Base-by-base conservation (phyloP, 1,284 basidiomycete genomes). In the Irpex sp. region DNA sequence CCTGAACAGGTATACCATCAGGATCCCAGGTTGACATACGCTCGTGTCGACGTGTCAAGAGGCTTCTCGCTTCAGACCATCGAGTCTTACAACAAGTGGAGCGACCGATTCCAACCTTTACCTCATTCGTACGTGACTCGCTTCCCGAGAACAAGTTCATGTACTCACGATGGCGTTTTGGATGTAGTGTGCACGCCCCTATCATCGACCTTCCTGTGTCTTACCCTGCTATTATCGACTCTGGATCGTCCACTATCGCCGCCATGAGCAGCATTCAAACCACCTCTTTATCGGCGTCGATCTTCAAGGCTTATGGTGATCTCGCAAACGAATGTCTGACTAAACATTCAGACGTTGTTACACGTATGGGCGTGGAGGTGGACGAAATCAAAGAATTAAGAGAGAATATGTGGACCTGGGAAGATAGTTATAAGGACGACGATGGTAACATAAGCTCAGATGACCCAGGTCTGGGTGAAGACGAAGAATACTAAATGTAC, bases 31-130 rank as follows among this genome's bases (percentile, higher is more conserved):
- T 38, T 63, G 18, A 60, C 72, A 20, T 87, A 84, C 74, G 79
- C 86, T 54, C 83, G 87, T 42, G 76, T 86, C 66, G 87, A 90
- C 69, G 86, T 92, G 65, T 86, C 88, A 13, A 85, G 92, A 73
- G 92, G 92, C 1, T 84, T 92, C 72, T 82, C 85, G 2, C 68
- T 77, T 20, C 69, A 80, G 10, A 80, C 83, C n/a, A 74, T 84
- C 22, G 70, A 74, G 13, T 75, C 77, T 2, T 87, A 87, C 72
- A 78, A 85, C 38, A 76, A 76, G n/a, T 85, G 84, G 85, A 69
- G 69, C 32, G 71, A 69, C 9, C 18, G 66, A 2, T 70, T 60
- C 18, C 67, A 45, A 18, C 76, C 76, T 3, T 6, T 70, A 3
- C 76, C 76, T 4, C 72, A 76, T 67, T 75, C 69, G 78, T 79